These are phyloP conservation scores for Cyberlindnera mycetangii DNA, from an alignment of 805 yeast species.

Conservation along the genomic window DNA sequence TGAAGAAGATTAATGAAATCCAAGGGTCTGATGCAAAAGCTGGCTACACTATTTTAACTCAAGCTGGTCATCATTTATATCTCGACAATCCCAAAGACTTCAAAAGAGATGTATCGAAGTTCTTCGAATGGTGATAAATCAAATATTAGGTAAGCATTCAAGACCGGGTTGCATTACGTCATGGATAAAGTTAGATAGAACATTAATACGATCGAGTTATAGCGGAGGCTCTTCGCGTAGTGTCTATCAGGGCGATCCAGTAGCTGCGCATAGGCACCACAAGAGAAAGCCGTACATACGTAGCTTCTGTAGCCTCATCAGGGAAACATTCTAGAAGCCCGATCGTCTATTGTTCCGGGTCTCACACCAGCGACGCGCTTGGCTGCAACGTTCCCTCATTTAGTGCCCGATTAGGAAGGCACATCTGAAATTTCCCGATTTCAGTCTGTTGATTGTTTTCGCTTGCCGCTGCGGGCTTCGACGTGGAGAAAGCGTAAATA, in stretches of 20 bases:
- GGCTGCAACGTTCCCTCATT: not conserved
- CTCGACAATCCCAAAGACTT: slow-evolving; percentile 55
- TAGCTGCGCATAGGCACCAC: too few species aligned
- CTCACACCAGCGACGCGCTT: not conserved
- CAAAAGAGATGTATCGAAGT: slow-evolving; percentile 38
- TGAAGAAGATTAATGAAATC: slow-evolving; percentile 31
- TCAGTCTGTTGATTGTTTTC: not conserved
- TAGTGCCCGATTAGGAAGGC: slow-evolving; percentile 1
- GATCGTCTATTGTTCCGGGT: not conserved
- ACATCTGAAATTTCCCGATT: not conserved
- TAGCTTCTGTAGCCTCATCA: too few species aligned
- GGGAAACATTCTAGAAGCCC: too few species aligned
- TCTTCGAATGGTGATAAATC: slow-evolving; percentile 28
- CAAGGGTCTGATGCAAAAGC: slow-evolving; percentile 16
- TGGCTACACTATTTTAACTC: slow-evolving; percentile 36
- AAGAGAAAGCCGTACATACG: too few species aligned
- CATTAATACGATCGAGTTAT: too few species aligned
- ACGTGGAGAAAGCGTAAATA: too few species aligned
- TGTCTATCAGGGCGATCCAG: too few species aligned
- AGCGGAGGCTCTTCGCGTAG: too few species aligned
- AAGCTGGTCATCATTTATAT: slow-evolving; percentile 67
- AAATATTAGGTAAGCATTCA: not conserved
- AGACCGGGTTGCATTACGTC: not conserved
- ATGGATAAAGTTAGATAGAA: not conserved
- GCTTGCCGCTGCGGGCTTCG: not conserved